These are phyloP conservation scores for Diophrys sp. DNA, from an alignment of 73 alveolate species.

Conservation along the genomic window DNA sequence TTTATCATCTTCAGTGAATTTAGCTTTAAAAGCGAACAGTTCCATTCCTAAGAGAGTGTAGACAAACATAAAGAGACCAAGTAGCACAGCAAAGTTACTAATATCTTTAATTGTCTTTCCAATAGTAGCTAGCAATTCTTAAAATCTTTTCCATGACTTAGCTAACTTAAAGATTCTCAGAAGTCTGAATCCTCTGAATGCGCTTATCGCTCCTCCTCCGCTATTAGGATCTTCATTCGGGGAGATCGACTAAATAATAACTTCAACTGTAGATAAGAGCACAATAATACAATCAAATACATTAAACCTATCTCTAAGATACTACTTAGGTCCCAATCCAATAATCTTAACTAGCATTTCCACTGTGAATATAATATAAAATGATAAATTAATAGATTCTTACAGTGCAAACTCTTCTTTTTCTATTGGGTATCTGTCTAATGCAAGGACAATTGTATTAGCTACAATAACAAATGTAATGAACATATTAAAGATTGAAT, in stretches of 20 bases:
- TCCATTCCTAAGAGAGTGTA: constrained; percentile 46
- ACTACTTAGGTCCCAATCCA: no score
- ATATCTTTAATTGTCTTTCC: constrained; percentile 33
- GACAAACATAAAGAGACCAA: constrained; percentile 33
- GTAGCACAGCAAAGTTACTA: constrained; percentile 21
- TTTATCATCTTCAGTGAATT: constrained; percentile 6
- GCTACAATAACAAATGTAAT: constrained; percentile 9
- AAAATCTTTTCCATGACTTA: constrained; percentile 27
- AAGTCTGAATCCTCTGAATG: constrained; percentile 23
- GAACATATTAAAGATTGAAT: constrained; percentile 3
- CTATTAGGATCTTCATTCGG: no score
- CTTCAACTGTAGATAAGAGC: no score
- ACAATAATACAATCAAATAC: no score
- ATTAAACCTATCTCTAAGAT: no score
- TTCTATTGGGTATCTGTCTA: no score
- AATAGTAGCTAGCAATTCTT: constrained; percentile 18
- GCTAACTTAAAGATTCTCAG: constrained; percentile 47
- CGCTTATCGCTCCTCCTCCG: constrained; percentile 36
- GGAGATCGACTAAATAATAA: no score
- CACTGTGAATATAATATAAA: no score
- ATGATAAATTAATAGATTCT: no score
- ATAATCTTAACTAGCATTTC: no score
- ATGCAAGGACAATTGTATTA: constrained; percentile 53
- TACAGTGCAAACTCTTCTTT: no score
- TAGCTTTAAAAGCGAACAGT: constrained; percentile 29